A percentile compares a stretch with the other conserved stretches of the same genome.
Conservation (phyloP, 148 eudicot genomes). For the Bassia scoparia region DNA sequence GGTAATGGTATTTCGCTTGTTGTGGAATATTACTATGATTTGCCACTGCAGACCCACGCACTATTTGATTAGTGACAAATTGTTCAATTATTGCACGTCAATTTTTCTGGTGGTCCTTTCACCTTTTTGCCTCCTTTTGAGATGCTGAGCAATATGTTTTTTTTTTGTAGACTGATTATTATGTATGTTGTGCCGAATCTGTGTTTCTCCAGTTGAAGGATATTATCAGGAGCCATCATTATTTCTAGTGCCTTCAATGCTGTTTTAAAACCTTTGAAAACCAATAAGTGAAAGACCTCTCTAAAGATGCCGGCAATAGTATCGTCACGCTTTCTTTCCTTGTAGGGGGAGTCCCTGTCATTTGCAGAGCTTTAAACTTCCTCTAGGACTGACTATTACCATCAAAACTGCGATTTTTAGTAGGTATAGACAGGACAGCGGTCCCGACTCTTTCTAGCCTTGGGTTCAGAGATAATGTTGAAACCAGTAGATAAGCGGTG, state of each 20-base stretch:
- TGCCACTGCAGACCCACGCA: too few relatives aligned
- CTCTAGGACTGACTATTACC: slow-evolving; percentile 40
- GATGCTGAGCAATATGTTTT: not conserved
- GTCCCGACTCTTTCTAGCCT: slow-evolving; percentile 58
- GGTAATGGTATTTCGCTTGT: not conserved
- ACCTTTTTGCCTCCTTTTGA: too few relatives aligned
- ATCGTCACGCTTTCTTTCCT: slow-evolving; percentile 61
- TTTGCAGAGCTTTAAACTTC: too few relatives aligned
- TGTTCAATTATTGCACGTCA: too few relatives aligned
- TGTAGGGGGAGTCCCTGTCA: slow-evolving; percentile 61
- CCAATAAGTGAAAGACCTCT: not conserved
- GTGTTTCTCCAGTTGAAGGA: slow-evolving; percentile 1
- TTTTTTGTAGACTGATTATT: not conserved
- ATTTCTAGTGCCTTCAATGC: not conserved
- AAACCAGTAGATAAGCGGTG: slow-evolving; percentile 24
- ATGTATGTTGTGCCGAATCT: not conserved
- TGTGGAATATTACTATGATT: too few relatives aligned
- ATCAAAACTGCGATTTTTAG: slow-evolving; percentile 39
- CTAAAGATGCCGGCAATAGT: slow-evolving; percentile 52
- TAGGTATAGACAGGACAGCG: slow-evolving; percentile 29
- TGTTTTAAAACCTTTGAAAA: not conserved
- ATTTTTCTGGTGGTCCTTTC: too few relatives aligned
- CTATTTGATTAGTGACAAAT: too few relatives aligned
- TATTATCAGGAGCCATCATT: not conserved
- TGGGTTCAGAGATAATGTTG: slow-evolving; percentile 45